Evolutionary conservation across 495 filamentous ascomycete genomes (phyloP).

Genomic region (Penicillium pulvis): DNA sequence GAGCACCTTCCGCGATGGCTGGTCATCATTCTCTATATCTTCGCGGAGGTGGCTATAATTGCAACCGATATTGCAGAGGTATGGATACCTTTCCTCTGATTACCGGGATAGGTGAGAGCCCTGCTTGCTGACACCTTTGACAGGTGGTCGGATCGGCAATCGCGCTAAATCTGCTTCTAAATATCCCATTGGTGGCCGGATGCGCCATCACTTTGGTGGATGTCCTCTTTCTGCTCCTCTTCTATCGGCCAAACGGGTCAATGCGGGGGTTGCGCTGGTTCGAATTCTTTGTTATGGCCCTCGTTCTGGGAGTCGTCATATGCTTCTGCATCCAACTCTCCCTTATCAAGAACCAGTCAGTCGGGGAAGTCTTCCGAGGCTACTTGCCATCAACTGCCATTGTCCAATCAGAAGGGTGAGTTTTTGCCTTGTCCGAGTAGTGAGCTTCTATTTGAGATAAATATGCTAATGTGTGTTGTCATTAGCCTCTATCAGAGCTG

Average conservation of each 20-base stretch:
- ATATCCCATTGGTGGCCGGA: conserved; percentile 81
- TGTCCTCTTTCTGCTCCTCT: conserved; percentile 81
- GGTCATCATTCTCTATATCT: conserved; percentile 71
- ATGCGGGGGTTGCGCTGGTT: conserved; percentile 76
- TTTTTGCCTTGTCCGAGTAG: conserved; percentile 20
- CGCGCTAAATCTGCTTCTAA: conserved; percentile 77
- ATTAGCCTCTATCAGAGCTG: conserved; percentile 81
- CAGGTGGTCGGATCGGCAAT: conserved; percentile 91
- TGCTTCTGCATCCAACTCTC: conserved; percentile 91
- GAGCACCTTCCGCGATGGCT: conserved; percentile 77
- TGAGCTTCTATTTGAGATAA: too few species aligned
- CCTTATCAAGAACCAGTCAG: conserved; percentile 65
- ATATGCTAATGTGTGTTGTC: background rate
- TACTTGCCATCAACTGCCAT: conserved; percentile 77
- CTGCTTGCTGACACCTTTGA: conserved; percentile 5
- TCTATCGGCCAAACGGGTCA: conserved; percentile 75
- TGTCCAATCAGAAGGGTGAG: conserved; percentile 65
- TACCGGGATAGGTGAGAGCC: background rate
- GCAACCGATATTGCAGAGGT: conserved; percentile 90
- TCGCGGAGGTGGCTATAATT: conserved; percentile 80
- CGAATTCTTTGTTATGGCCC: conserved; percentile 74
- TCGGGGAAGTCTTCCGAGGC: conserved; percentile 78
- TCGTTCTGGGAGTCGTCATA: conserved; percentile 84
- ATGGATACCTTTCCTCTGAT: conserved; percentile 9
- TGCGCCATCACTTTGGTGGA: conserved; percentile 85